Conservation (phyloP, 2,329 filamentous ascomycete genomes). For the Colletotrichum gloeosporioides region DNA sequence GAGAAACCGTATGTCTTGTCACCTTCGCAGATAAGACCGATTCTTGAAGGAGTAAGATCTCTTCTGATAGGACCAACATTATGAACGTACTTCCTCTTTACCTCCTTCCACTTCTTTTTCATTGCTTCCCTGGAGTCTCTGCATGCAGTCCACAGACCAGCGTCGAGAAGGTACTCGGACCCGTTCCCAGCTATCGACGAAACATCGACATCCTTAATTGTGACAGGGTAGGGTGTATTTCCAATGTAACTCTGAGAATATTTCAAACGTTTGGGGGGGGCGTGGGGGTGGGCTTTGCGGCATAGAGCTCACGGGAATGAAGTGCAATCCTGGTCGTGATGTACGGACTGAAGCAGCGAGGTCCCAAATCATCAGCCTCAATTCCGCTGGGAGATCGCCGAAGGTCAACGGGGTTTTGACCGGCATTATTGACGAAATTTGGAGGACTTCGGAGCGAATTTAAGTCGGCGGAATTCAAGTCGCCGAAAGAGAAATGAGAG, state of each 20-base stretch:
- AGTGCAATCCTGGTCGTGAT: not conserved
- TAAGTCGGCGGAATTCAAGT: too few species aligned
- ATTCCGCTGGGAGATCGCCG: not conserved
- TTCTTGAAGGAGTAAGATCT: not conserved
- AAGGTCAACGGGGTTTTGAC: accelerated
- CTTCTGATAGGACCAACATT: accelerated
- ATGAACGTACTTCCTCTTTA: not conserved
- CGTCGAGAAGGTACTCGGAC: not conserved
- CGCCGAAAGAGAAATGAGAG: not conserved
- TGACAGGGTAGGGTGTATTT: not conserved
- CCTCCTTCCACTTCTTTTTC: not conserved
- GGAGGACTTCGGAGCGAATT: not conserved
- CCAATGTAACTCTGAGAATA: not conserved
- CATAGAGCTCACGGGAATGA: not conserved
- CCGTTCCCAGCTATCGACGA: not conserved
- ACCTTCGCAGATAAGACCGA: not conserved
- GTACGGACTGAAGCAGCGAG: not conserved
- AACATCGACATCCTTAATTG: accelerated
- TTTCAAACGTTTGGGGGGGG: accelerated
- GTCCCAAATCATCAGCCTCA: not conserved
- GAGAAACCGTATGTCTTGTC: not conserved
- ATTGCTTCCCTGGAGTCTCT: not conserved
- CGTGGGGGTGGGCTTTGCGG: not conserved
- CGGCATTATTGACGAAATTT: not conserved
- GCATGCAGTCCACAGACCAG: not conserved